These are phyloP conservation scores for Neoarthrinium moseri DNA, from an alignment of 2,329 filamentous ascomycete species.

Conservation along the genomic window DNA sequence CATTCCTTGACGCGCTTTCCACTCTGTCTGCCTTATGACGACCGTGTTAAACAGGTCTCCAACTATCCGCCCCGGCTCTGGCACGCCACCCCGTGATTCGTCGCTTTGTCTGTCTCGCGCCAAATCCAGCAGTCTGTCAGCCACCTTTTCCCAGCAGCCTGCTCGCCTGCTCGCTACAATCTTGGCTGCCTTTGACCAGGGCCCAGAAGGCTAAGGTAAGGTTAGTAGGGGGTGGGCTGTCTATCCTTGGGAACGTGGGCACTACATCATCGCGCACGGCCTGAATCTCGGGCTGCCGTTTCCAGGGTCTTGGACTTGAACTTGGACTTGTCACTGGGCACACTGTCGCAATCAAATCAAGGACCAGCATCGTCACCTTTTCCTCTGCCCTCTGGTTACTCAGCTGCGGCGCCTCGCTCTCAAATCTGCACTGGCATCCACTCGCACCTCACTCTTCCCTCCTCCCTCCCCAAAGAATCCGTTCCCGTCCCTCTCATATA, in stretches of 20 bases:
- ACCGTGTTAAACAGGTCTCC: not conserved
- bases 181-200: not conserved
- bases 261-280: slow-evolving; percentile 11
- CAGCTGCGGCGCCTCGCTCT: not conserved
- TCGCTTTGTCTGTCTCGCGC: slow-evolving; percentile 9
- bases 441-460: not conserved
- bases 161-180: not conserved
- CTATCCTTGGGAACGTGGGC: too few relatives aligned
- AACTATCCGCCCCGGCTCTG: too few relatives aligned
- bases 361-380: slow-evolving; percentile 10
- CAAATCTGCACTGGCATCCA: not conserved
- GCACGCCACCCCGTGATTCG: slow-evolving; percentile 7
- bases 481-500: not conserved
- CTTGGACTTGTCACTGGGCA: not conserved
- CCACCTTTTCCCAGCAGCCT: slow-evolving; percentile 1
- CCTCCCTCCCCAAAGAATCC: not conserved
- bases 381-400: not conserved
- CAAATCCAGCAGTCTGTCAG: slow-evolving; percentile 8
- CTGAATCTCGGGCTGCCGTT: slow-evolving; percentile 5
- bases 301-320: slow-evolving; percentile 3
- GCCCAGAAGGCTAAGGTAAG: not conserved
- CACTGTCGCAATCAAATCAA: not conserved
- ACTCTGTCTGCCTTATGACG: not conserved
- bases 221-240: too few relatives aligned
- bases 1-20: too few relatives aligned